Evolutionary conservation across 1,284 basidiomycete genomes (phyloP), one percentile per base, ranked within the genome.

Genomic region (Sparassis latifolia): DNA sequence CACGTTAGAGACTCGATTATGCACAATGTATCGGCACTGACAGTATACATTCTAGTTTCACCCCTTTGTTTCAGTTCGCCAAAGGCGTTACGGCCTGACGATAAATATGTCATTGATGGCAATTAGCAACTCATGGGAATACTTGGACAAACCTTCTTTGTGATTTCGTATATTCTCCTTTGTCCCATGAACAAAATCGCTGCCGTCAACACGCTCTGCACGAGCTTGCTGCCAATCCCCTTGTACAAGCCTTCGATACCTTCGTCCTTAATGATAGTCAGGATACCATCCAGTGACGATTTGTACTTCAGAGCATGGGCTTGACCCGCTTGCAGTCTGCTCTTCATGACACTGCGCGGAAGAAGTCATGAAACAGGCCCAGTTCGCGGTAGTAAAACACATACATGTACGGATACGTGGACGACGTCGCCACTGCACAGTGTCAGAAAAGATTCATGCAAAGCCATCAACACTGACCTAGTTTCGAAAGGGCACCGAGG

Each of bases 161-260:
- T 82, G 20, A 82, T 55, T 57, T 88, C 83, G 54, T 84, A 89
- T 45, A 89, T 79, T 55, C 90, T 76, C 58, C 83, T 77, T 67
- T 95, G 92, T 6, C 86, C 81, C 12, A 84, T 88, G 61, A 96
- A 96, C 56, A 96, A 75, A 60, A 96, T 91, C 9, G 91, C 90
- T 10, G 92, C 92, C 4, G 91, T 94, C 42, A 95, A 75, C 2
- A 96, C 90, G 52, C 89, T 92, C 69, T 97, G 94, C 4, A 87
- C 58, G 9, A 97, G 80, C 69, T 97, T 96, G 63, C 84, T 89
- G 28, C 79, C 76, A 38, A 93, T 78, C 3, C 93, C 93, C 60
- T 82, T 88, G 73, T 95, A 97, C 10, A 96, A 68, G 1, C 93
- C 92, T 58, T 70, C 72, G 30, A 92, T 54, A 0, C 93, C 91